Evolutionary conservation across 2,329 filamentous ascomycete genomes (phyloP).

Genomic region (Chrysoporthe cubensis): DNA sequence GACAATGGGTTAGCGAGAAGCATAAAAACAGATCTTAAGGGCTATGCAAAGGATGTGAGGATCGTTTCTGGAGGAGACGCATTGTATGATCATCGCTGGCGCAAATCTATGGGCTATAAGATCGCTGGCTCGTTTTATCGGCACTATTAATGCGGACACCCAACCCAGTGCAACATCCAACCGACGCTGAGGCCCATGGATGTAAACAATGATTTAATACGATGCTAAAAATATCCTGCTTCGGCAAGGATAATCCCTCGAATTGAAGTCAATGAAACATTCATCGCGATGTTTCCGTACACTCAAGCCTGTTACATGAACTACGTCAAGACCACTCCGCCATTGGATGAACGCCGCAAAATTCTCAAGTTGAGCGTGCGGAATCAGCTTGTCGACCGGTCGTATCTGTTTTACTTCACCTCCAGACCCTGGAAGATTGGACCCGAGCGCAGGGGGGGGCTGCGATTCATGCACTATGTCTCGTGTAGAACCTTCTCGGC

Average conservation of each 20-base stretch:
- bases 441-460: background rate
- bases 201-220: no score
- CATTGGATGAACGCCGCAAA: no score
- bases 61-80: no score
- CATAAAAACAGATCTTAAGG: no score
- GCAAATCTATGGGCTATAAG: no score
- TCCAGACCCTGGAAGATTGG: background rate
- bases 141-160: no score
- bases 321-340: no score
- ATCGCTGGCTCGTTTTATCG: no score
- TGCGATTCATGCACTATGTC: background rate
- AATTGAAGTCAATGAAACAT: background rate
- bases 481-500: conserved; percentile 15
- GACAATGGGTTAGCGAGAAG: no score
- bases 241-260: background rate
- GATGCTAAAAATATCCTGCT: background rate
- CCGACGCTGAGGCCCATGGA: background rate
- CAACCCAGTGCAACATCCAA: background rate
- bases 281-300: background rate
- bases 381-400: background rate
- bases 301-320: background rate
- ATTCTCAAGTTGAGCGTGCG: no score
- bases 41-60: no score
- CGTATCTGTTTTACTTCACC: background rate
- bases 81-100: no score